phyloP scores from a whole-genome alignment of 495 filamentous ascomycete genomes.

The Penicillium riverlandense region DNA sequence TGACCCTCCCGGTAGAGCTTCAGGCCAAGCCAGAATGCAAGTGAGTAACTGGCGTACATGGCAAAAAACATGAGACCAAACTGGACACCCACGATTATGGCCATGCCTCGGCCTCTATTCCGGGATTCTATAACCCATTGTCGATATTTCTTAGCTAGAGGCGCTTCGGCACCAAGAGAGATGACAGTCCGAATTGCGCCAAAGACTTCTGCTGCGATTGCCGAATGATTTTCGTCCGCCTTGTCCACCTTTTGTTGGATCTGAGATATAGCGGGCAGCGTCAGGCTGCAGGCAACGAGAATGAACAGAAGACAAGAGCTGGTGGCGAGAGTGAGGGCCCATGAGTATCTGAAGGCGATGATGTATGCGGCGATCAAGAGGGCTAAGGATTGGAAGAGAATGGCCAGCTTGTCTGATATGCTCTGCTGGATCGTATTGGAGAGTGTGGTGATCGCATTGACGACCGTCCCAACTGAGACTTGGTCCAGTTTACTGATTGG shows the following conservation, averaged over 20 bases:
- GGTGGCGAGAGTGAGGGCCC: conserved; percentile 40
- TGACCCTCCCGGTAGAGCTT: conserved; percentile 28
- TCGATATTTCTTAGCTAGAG: conserved; percentile 30
- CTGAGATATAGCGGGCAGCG: conserved; percentile 37
- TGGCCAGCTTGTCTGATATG: conserved; percentile 52
- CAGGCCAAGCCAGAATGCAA: conserved; percentile 48
- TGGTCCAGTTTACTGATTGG: conserved; percentile 26
- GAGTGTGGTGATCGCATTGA: conserved; percentile 54
- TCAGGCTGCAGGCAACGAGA: conserved; percentile 16
- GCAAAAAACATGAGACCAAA: conserved; percentile 28
- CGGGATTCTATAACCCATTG: conserved; percentile 52
- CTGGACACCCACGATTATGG: conserved; percentile 18
- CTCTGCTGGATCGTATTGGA: conserved; percentile 60
- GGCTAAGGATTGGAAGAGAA: conserved; percentile 40
- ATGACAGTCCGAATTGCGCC: conserved; percentile 44
- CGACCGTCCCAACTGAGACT: conserved; percentile 27
- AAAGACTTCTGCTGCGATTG: conserved; percentile 43
- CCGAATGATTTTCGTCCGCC: conserved; percentile 25
- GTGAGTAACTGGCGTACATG: conserved; percentile 39
- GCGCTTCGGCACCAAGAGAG: conserved; percentile 40
- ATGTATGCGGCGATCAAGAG: conserved; percentile 45
- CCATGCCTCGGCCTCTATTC: conserved; percentile 37
- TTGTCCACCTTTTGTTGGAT: conserved; percentile 18
- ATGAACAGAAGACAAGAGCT: conserved; percentile 34
- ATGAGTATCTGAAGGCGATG: conserved; percentile 43